These are phyloP conservation scores for Chlamydomonas applanata DNA, from an alignment of 139 green algal genomes.

Conservation along the genomic window DNA sequence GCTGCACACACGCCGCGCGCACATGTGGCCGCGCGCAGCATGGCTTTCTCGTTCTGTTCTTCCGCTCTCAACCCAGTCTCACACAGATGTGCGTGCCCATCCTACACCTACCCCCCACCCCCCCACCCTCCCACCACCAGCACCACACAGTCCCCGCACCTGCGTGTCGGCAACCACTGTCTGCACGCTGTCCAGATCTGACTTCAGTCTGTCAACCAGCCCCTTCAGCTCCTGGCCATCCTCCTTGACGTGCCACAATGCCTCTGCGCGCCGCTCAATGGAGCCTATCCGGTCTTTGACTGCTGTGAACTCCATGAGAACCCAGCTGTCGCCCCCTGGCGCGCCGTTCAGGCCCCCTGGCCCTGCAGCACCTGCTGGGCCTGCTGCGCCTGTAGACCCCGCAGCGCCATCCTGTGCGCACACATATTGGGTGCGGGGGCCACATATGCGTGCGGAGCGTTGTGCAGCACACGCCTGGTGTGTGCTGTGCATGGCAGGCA, in stretches of 20 bases:
- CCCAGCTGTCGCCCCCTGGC: slow-evolving; percentile 8
- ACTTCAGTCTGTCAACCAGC: slow-evolving; percentile 22
- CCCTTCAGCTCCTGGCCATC: slow-evolving; percentile 23
- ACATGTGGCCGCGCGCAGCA: too few relatives aligned
- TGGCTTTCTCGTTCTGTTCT: too few relatives aligned
- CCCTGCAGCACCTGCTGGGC: background rate
- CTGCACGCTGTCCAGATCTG: slow-evolving; percentile 21
- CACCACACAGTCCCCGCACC: too few relatives aligned
- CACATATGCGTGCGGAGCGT: background rate
- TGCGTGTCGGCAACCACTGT: slow-evolving; percentile 13
- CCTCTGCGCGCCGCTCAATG: slow-evolving; percentile 27
- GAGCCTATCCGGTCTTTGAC: background rate
- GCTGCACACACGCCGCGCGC: too few relatives aligned
- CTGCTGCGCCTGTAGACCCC: background rate
- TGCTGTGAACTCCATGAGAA: slow-evolving; percentile 20
- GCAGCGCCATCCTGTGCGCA: background rate
- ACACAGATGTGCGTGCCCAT: too few relatives aligned
- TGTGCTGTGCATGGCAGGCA: too few relatives aligned
- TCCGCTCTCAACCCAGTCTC: too few relatives aligned
- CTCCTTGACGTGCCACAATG: slow-evolving; percentile 38
- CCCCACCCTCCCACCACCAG: too few relatives aligned
- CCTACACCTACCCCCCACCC: too few relatives aligned
- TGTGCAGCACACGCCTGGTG: too few relatives aligned
- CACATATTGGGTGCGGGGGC: too few relatives aligned
- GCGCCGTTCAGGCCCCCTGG: background rate